These are phyloP conservation scores for Achlya hypogyna DNA, from an alignment of 352 stramenopile species.

Conservation along the genomic window DNA sequence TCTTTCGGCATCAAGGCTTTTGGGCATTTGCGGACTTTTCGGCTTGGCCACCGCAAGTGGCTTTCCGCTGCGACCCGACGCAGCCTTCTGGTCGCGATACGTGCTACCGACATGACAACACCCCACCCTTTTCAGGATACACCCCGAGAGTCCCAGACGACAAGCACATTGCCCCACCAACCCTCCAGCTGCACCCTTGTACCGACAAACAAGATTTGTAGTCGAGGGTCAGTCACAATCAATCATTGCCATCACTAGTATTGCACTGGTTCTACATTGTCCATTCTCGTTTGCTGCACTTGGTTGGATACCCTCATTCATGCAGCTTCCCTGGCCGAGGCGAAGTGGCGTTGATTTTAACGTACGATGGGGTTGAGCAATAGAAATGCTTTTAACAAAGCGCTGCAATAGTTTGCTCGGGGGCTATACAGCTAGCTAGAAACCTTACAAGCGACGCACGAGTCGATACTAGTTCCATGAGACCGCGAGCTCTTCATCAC, in stretches of 20 bases:
- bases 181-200: slow-evolving; percentile 10
- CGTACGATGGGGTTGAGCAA: too few relatives aligned
- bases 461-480: slow-evolving; percentile 37
- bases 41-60: slow-evolving; percentile 40
- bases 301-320: too few relatives aligned
- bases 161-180: neutral
- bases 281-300: too few relatives aligned
- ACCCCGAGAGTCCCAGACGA: neutral
- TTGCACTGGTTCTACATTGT: too few relatives aligned
- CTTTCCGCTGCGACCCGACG: slow-evolving; percentile 58
- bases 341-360: too few relatives aligned
- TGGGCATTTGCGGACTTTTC: slow-evolving; percentile 57
- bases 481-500: slow-evolving; percentile 33
- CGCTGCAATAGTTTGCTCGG: too few relatives aligned
- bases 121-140: neutral
- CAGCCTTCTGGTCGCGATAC: neutral
- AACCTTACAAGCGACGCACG: too few relatives aligned
- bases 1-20: slow-evolving; percentile 54
- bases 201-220: neutral
- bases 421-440: too few relatives aligned
- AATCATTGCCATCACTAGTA: too few relatives aligned
- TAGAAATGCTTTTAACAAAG: too few relatives aligned
- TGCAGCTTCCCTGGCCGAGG: too few relatives aligned
- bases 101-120: neutral
- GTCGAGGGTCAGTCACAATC: too few relatives aligned